Percentiles rank a stretch among this genome's conserved stretches.
Conservation (phyloP, 2,329 filamentous ascomycete genomes). For the Botrytis byssoidea region DNA sequence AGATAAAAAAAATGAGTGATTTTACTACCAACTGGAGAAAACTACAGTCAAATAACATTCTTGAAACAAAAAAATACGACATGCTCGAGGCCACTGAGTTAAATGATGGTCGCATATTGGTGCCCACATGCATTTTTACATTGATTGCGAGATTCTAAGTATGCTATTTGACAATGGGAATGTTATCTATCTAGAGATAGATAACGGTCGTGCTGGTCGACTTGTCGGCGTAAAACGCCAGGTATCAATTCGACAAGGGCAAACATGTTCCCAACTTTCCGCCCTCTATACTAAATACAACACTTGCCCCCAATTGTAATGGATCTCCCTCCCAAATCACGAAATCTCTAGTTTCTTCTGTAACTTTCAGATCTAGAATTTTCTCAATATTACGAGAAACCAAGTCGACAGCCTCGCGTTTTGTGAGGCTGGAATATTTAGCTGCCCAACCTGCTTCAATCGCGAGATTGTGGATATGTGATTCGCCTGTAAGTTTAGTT, state of each 20-base stretch:
- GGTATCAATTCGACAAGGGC: conserved; percentile 32
- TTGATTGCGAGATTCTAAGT: background rate
- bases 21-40: background rate
- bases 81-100: background rate
- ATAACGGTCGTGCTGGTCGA: background rate
- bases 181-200: background rate
- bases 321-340: conserved; percentile 47
- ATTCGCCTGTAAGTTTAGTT: conserved; percentile 34
- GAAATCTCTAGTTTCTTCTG: conserved; percentile 41
- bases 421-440: conserved; percentile 43
- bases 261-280: conserved; percentile 40
- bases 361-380: conserved; percentile 41
- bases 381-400: conserved; percentile 45
- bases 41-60: background rate
- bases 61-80: background rate
- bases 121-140: background rate
- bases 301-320: conserved; percentile 43
- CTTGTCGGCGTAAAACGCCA: background rate
- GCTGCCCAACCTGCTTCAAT: conserved; percentile 44
- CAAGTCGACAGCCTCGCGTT: conserved; percentile 41
- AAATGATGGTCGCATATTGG: background rate
- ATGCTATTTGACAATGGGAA: background rate
- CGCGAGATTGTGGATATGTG: conserved; percentile 43
- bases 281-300: conserved; percentile 41
- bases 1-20: background rate